phyloP scores from a whole-genome alignment of 2,329 filamentous ascomycete genomes.

The Monilinia fructigena region DNA sequence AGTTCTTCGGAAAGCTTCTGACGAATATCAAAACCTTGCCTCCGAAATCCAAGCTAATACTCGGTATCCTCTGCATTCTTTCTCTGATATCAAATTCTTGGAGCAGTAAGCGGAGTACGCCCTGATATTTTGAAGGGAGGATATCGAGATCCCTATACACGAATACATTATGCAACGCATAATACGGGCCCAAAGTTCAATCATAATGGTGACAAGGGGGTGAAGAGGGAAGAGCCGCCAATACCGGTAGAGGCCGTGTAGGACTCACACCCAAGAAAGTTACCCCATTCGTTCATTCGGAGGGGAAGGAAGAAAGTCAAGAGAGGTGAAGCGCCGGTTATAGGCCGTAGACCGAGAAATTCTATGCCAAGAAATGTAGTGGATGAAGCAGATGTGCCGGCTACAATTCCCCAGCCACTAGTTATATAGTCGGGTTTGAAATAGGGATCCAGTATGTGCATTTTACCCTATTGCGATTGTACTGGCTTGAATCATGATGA shows the following conservation, averaged over 20 bases:
- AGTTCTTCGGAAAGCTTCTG: neutral
- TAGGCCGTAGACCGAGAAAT: constrained; percentile 1
- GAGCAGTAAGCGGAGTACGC: neutral
- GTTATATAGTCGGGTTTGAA: no score
- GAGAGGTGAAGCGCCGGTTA: neutral
- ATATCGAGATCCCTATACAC: neutral
- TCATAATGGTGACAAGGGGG: constrained; percentile 8
- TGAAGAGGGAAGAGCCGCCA: constrained; percentile 6
- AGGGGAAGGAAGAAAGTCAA: constrained; percentile 2
- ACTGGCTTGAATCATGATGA: neutral
- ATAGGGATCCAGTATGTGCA: no score
- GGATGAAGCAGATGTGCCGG: neutral
- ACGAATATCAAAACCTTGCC: constrained; percentile 1
- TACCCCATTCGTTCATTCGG: neutral
- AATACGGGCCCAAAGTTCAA: constrained; percentile 11
- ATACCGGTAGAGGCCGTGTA: constrained; percentile 10
- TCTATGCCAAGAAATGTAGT: neutral
- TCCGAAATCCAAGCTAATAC: constrained; percentile 1
- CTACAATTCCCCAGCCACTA: neutral
- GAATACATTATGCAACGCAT: constrained; percentile 7
- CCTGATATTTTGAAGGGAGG: neutral
- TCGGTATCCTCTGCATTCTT: constrained; percentile 8
- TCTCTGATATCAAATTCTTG: constrained; percentile 6
- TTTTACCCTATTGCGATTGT: neutral
- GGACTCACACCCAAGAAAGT: neutral